Evolutionary conservation across 163 green algal species (phyloP), one percentile per base, ranked within the genome.

Genomic region (Scenedesmus sp.): DNA sequence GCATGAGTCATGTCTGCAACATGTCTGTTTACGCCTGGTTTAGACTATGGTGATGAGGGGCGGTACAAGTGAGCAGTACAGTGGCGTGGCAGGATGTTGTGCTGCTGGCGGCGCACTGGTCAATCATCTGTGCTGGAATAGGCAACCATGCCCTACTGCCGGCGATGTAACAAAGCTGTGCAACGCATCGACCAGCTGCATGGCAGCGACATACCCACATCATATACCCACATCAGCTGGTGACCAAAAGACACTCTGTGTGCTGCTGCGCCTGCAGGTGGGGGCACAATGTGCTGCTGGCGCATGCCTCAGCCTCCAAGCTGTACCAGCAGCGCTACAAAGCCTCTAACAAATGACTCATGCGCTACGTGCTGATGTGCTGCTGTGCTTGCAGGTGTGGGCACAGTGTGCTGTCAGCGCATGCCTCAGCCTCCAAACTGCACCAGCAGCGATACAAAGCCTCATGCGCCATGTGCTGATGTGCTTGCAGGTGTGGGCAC

Each of bases 351-450:
- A 70, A 70, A 70, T 70, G 13, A 20, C 12, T 16, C 10, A 70
- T 76, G 66, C 23, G 57, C 26, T 34, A n/a, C 3, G 2, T 84
- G 77, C 77, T 20, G 34, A 57, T 57, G 26, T 70, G 10, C 62
- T 70, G 62, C 62, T 70, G 62, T 56, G 34, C 77, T 57, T 56
- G 55, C 84, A 90, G 54, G 83, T 94, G 88, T 66, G 91, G 88
- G 13, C 92, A 96, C 91, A 89, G 95, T 82, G 34, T 97, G 16
- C 86, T 96, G 74, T 89, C 94, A 54, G 94, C 95, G 16, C 96
- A 97, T 82, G 95, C 93, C 2, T 87, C 91, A 8, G 95, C 96
- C 9, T 91, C 94, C 8, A n/a, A 93, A 2, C 13, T 76, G 26
- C 97, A 92, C 92, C 23, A 26, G 6, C 57, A 85, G 20, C 20